Percentiles rank a stretch among this genome's conserved stretches.
phyloP scores from a whole-genome alignment of 1,139 yeast genomes.

The Hyphopichia pseudoburtonii region DNA sequence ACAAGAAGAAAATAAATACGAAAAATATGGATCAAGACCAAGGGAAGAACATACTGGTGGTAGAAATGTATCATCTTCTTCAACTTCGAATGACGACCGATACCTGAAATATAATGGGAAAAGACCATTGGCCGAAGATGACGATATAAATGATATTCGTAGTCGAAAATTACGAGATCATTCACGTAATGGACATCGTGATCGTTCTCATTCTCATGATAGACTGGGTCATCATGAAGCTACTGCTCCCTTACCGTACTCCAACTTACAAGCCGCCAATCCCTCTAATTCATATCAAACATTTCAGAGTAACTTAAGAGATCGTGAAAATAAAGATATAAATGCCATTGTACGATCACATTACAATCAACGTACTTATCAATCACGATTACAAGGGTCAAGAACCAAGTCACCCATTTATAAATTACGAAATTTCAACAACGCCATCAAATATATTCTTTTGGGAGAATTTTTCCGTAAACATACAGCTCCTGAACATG shows the following conservation, averaged over 20 bases:
- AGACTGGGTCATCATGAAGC: too few relatives aligned
- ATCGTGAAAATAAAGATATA: constrained; percentile 37
- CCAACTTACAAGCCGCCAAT: constrained; percentile 33
- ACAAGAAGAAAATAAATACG: constrained; percentile 35
- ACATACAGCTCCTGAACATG: constrained; percentile 31
- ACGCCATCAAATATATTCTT: constrained; percentile 85
- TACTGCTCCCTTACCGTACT: constrained; percentile 28
- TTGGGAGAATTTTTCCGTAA: constrained; percentile 62
- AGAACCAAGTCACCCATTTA: constrained; percentile 82
- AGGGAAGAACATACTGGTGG: too few relatives aligned
- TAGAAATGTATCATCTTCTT: too few relatives aligned
- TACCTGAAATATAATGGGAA: constrained; percentile 35
- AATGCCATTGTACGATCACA: constrained; percentile 73
- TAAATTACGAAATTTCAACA: constrained; percentile 84
- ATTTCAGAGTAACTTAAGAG: constrained; percentile 40
- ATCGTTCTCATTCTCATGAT: too few relatives aligned
- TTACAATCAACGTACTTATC: constrained; percentile 81
- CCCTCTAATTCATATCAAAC: constrained; percentile 34
- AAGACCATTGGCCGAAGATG: too few relatives aligned
- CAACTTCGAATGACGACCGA: constrained; percentile 15
- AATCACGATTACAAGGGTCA: constrained; percentile 57
- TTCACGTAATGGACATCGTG: background rate
- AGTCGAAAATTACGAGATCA: too few relatives aligned
- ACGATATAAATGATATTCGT: too few relatives aligned
- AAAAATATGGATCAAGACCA: constrained; percentile 37